A percentile compares a stretch with the other conserved stretches of the same genome.
Conservation (phyloP, 352 stramenopile species). For the Globisporangium apiculatum region DNA sequence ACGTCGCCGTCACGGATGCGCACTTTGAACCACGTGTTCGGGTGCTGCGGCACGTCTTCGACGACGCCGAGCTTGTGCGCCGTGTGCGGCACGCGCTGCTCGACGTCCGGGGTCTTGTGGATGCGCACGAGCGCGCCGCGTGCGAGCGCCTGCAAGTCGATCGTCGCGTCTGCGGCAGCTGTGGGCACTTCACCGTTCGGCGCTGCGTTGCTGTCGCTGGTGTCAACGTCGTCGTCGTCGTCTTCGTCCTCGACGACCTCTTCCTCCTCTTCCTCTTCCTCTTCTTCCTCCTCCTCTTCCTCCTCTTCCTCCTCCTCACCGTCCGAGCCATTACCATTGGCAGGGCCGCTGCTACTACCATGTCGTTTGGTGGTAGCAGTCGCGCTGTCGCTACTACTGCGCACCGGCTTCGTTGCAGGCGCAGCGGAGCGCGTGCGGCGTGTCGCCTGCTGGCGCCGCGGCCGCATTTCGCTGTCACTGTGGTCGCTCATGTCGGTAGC, state of each 20-base stretch:
- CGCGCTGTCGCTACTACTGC: no score
- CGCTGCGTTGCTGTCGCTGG: background rate
- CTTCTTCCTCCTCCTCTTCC: slow-evolving; percentile 43
- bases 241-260: slow-evolving; percentile 39
- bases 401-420: no score
- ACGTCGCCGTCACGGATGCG: slow-evolving; percentile 76
- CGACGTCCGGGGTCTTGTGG: slow-evolving; percentile 63
- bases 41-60: slow-evolving; percentile 74
- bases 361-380: background rate
- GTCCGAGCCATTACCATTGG: slow-evolving; percentile 14
- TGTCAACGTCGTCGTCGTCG: slow-evolving; percentile 9
- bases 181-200: background rate
- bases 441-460: slow-evolving; percentile 25
- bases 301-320: slow-evolving; percentile 38
- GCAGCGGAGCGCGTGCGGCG: slow-evolving; percentile 28
- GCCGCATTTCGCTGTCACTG: slow-evolving; percentile 7
- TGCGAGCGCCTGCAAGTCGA: slow-evolving; percentile 48
- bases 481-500: no score
- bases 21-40: slow-evolving; percentile 86
- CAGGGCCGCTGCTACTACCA: slow-evolving; percentile 2
- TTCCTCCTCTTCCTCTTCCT: slow-evolving; percentile 38
- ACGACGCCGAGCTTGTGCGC: slow-evolving; percentile 73
- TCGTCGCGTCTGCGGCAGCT: slow-evolving; percentile 4
- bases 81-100: slow-evolving; percentile 78
- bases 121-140: slow-evolving; percentile 65